A percentile compares a stretch with the other conserved stretches of the same genome.
phyloP scores from a whole-genome alignment of 805 yeast species.

The Pichia manshurica region DNA sequence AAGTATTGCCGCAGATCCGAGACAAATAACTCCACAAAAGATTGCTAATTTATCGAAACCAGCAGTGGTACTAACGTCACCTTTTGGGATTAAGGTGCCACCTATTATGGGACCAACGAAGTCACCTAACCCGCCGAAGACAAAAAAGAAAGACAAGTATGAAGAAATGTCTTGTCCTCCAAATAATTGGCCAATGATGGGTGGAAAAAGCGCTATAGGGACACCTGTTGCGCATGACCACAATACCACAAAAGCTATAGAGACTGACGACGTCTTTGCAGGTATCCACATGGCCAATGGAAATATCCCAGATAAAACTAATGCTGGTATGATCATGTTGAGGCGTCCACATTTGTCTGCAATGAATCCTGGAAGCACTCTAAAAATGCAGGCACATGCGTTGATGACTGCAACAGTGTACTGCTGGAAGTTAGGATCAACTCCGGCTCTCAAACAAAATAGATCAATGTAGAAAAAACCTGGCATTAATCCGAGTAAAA shows the following conservation, averaged over 20 bases:
- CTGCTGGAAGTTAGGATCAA: constrained; percentile 44
- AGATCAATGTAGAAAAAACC: constrained; percentile 54
- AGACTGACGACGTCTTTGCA: constrained; percentile 34
- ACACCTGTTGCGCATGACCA: constrained; percentile 35
- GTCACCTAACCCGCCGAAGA: constrained; percentile 27
- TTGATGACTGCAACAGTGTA: constrained; percentile 36
- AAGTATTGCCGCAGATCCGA: constrained; percentile 17
- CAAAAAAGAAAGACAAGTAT: constrained; percentile 27
- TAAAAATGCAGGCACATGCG: constrained; percentile 44
- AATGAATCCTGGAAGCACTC: constrained; percentile 46
- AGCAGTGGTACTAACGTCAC: constrained; percentile 11
- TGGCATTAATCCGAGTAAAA: constrained; percentile 31
- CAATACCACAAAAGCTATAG: constrained; percentile 32
- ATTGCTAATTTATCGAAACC: constrained; percentile 30
- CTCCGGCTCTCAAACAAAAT: constrained; percentile 46
- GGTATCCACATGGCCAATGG: constrained; percentile 46
- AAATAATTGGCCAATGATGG: constrained; percentile 31
- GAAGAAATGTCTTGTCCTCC: constrained; percentile 19
- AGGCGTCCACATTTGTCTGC: constrained; percentile 42
- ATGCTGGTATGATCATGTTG: constrained; percentile 31
- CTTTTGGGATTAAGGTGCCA: constrained; percentile 30
- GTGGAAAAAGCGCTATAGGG: constrained; percentile 31
- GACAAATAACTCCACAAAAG: constrained; percentile 29
- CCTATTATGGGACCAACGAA: constrained; percentile 33
- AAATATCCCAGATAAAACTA: constrained; percentile 31